A percentile compares a stretch with the other conserved stretches of the same genome.
phyloP scores from a whole-genome alignment of 495 filamentous ascomycete genomes.

The Neurospora terricola region DNA sequence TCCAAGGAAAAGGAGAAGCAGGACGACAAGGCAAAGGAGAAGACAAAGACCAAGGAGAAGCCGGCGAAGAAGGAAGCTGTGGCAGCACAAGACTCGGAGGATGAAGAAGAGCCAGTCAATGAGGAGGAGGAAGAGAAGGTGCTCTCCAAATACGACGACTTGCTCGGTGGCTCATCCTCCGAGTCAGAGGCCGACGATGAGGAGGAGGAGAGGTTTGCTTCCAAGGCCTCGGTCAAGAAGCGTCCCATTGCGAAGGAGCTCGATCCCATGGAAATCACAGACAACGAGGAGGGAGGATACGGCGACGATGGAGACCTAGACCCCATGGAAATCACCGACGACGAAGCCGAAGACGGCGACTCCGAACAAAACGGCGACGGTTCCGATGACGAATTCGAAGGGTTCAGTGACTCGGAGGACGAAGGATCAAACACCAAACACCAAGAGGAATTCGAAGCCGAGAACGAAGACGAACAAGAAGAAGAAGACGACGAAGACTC shows the following conservation, averaged over 20 bases:
- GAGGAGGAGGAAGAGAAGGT: conserved; percentile 12
- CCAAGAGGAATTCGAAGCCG: conserved; percentile 5
- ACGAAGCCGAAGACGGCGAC: conserved; percentile 5
- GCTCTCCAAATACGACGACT: conserved; percentile 7
- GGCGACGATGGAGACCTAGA: conserved; percentile 2
- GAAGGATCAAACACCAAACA: background rate
- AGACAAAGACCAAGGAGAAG: conserved; percentile 12
- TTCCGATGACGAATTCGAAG: conserved; percentile 6
- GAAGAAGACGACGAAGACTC: background rate
- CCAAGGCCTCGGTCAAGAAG: conserved; percentile 1
- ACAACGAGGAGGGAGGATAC: conserved; percentile 9
- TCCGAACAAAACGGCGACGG: background rate
- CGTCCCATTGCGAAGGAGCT: conserved; percentile 6
- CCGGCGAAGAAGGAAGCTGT: conserved; percentile 7
- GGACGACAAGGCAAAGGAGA: conserved; percentile 7
- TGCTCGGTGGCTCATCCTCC: conserved; percentile 11
- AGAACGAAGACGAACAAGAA: background rate
- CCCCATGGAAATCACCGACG: conserved; percentile 13
- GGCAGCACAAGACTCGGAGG: background rate
- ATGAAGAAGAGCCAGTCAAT: background rate
- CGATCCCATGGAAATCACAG: conserved; percentile 10
- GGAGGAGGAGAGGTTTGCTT: conserved; percentile 6
- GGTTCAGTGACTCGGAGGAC: conserved; percentile 6
- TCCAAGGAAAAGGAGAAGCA: conserved; percentile 10
- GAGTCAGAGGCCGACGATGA: conserved; percentile 6